Evolutionary conservation across 108 stramenopile species (phyloP).

Genomic region (Fragilaria crotonensis): DNA sequence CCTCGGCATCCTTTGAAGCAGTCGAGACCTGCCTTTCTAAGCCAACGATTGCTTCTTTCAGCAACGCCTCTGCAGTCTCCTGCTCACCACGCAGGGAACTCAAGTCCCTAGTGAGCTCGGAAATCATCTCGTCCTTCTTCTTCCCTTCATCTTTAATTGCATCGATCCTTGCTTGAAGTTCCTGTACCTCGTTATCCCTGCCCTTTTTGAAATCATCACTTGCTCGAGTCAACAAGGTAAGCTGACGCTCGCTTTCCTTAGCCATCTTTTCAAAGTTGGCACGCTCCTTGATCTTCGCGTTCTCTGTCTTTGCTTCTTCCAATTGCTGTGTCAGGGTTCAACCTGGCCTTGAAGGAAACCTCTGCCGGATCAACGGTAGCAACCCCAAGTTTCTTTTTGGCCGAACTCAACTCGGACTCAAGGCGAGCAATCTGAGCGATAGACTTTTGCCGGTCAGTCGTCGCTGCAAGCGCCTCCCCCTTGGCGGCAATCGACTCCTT

Average conservation of each 20-base stretch:
- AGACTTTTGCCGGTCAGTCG: conserved; percentile 10
- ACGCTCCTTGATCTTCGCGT: conserved; percentile 37
- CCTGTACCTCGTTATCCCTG: conserved; percentile 27
- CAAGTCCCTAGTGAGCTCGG: conserved; percentile 74
- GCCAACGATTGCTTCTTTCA: conserved; percentile 43
- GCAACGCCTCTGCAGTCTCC: conserved; percentile 45
- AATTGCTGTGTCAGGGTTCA: conserved; percentile 44
- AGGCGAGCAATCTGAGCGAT: conserved; percentile 5
- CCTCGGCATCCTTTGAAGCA: conserved; percentile 45
- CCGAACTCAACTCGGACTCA: conserved; percentile 37
- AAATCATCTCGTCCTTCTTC: conserved; percentile 52
- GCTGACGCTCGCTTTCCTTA: conserved; percentile 56
- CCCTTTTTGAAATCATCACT: conserved; percentile 54
- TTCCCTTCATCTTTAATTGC: conserved; percentile 28
- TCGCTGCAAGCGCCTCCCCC: conserved; percentile 14
- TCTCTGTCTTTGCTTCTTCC: conserved; percentile 48
- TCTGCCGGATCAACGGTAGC: conserved; percentile 25
- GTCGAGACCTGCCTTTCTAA: conserved; percentile 34
- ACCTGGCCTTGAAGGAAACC: conserved; percentile 28
- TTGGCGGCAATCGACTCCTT: conserved; percentile 18
- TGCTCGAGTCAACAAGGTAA: conserved; percentile 52
- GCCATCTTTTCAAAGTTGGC: conserved; percentile 56
- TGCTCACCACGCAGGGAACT: conserved; percentile 54
- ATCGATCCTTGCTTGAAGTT: conserved; percentile 32
- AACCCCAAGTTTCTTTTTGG: conserved; percentile 41